Percentiles rank a stretch among this genome's conserved stretches.
Evolutionary conservation across 2,329 filamentous ascomycete species (phyloP).

Genomic region (Colletotrichum sp.): DNA sequence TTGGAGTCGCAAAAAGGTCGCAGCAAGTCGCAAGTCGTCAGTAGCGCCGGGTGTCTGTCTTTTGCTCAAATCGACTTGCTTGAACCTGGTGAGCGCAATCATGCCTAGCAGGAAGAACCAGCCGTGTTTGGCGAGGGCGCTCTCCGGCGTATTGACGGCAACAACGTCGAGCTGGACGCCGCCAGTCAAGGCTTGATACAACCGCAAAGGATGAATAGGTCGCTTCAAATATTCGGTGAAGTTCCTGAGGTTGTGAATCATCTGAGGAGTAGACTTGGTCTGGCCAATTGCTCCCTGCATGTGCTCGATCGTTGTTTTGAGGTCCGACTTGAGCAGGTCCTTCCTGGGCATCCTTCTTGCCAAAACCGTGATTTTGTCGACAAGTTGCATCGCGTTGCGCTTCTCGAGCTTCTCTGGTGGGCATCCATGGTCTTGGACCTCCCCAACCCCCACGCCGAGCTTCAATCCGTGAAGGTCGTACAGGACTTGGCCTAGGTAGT

Average conservation of each 20-base stretch:
- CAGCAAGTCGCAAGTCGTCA: conserved; percentile 82
- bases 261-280: conserved; percentile 78
- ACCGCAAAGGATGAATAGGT: conserved; percentile 79
- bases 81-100: conserved; percentile 87
- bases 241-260: conserved; percentile 87
- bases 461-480: conserved; percentile 85
- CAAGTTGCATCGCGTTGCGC: conserved; percentile 78
- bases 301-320: conserved; percentile 89
- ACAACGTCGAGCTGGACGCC: conserved; percentile 76
- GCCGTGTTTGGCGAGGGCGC: conserved; percentile 76
- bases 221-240: conserved; percentile 82
- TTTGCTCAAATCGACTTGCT: conserved; percentile 71
- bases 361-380: conserved; percentile 83
- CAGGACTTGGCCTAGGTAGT: conserved; percentile 84
- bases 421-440: conserved; percentile 81
- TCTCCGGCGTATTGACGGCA: conserved; percentile 71
- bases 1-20: conserved; percentile 80
- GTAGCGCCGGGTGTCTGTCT: conserved; percentile 79
- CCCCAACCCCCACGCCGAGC: conserved; percentile 70
- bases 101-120: conserved; percentile 95
- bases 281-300: conserved; percentile 87
- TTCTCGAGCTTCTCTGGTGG: conserved; percentile 79
- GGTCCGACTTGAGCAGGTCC: conserved; percentile 87
- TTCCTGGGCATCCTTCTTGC: conserved; percentile 87
- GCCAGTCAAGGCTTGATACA: conserved; percentile 84